phyloP scores from a whole-genome alignment of 2,329 filamentous ascomycete genomes.

The Alternaria hordeiaustralica region DNA sequence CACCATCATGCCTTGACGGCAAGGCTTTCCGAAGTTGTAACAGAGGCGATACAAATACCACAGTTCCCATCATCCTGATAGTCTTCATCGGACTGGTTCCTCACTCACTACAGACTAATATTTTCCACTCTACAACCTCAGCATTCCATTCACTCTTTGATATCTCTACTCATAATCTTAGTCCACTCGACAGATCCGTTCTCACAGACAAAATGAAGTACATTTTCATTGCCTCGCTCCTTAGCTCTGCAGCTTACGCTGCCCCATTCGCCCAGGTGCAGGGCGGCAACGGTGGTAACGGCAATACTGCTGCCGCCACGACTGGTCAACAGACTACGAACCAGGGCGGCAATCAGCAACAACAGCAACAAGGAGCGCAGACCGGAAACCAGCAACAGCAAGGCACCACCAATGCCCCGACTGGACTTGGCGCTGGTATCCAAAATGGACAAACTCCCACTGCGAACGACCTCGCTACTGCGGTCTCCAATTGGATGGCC shows the following conservation, averaged over 20 bases:
- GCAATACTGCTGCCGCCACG: conserved; percentile 6
- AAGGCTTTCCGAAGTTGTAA: not conserved
- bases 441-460: conserved; percentile 36
- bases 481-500: conserved; percentile 47
- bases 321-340: conserved; percentile 12
- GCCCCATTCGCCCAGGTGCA: conserved; percentile 36
- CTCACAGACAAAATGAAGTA: conserved; percentile 43
- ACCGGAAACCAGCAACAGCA: not conserved
- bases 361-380: conserved; percentile 2
- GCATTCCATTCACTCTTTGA: conserved; percentile 18
- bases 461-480: conserved; percentile 39
- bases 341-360: conserved; percentile 10
- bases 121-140: conserved; percentile 22
- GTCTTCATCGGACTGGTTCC: conserved; percentile 38
- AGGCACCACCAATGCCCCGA: conserved; percentile 8
- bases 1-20: conserved; percentile 12
- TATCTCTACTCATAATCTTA: conserved; percentile 14
- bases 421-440: conserved; percentile 25
- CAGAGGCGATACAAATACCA: conserved; percentile 32
- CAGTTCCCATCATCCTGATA: conserved; percentile 12
- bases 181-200: conserved; percentile 25
- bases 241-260: conserved; percentile 40
- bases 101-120: conserved; percentile 36
- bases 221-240: conserved; percentile 43
- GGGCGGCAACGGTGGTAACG: conserved; percentile 7